phyloP scores from a whole-genome alignment of 768 basidiomycete species.

The Clathrus columnatus region DNA sequence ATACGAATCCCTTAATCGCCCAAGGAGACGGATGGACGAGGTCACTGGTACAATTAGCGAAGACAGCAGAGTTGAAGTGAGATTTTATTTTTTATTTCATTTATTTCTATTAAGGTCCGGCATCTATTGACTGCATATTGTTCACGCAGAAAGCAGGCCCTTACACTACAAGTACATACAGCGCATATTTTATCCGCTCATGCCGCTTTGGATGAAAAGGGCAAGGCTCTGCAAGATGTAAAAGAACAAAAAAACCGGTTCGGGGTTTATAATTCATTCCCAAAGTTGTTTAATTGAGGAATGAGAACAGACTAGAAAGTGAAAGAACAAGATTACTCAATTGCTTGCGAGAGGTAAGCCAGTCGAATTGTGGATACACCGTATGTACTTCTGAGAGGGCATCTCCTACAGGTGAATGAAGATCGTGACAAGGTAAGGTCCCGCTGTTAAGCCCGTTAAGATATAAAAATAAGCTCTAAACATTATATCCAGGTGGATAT shows the following conservation, averaged over 20 bases:
- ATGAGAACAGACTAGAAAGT: slow-evolving; percentile 52
- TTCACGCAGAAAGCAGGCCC: slow-evolving; percentile 60
- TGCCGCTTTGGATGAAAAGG: slow-evolving; percentile 68
- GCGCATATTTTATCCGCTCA: slow-evolving; percentile 83
- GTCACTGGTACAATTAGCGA: slow-evolving; percentile 77
- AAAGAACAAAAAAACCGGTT: slow-evolving; percentile 82
- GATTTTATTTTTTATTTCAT: slow-evolving; percentile 22
- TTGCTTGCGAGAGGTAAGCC: slow-evolving; percentile 56
- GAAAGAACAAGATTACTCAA: slow-evolving; percentile 63
- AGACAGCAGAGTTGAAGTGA: slow-evolving; percentile 83
- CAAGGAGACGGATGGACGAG: slow-evolving; percentile 77
- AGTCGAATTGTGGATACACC: slow-evolving; percentile 2
- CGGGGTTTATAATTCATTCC: slow-evolving; percentile 18
- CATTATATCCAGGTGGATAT: slow-evolving; percentile 48
- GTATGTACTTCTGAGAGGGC: background rate
- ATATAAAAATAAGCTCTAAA: background rate
- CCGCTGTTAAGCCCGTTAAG: background rate
- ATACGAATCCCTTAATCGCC: slow-evolving; percentile 48
- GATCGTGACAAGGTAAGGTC: slow-evolving; percentile 60
- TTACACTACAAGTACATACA: slow-evolving; percentile 78
- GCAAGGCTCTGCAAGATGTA: slow-evolving; percentile 70
- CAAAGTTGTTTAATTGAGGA: background rate
- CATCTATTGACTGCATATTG: slow-evolving; percentile 4
- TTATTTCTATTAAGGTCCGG: background rate
- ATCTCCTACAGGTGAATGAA: slow-evolving; percentile 53